A percentile compares a stretch with the other conserved stretches of the same genome.
phyloP scores from a whole-genome alignment of 306 rosid species.

The Leucaena leucocephala region DNA sequence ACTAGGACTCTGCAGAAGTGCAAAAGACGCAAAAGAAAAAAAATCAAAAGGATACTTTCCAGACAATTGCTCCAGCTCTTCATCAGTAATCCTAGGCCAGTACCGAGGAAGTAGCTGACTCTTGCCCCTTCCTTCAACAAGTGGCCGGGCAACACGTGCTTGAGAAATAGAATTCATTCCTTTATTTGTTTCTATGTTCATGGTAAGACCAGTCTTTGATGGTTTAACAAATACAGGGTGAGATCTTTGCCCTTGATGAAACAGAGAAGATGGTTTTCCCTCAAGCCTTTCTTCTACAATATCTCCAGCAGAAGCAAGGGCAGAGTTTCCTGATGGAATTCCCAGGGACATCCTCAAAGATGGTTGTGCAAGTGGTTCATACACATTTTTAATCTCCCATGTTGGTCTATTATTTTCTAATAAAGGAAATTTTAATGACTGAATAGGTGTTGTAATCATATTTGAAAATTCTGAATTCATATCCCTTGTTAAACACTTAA shows the following conservation, averaged over 20 bases:
- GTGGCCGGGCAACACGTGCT: conserved; percentile 85
- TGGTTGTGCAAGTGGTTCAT: conserved; percentile 55
- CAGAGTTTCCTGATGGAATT: conserved; percentile 57
- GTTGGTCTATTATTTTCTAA: conserved; percentile 56
- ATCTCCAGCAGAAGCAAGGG: conserved; percentile 55
- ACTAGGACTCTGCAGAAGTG: conserved; percentile 3
- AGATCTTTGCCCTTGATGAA: conserved; percentile 67
- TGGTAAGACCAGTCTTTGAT: conserved; percentile 46
- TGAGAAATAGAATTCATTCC: conserved; percentile 42
- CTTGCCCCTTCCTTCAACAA: conserved; percentile 92
- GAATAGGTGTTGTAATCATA: conserved; percentile 53
- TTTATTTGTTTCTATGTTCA: conserved; percentile 58
- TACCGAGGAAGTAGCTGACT: conserved; percentile 96
- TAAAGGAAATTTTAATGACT: conserved; percentile 52
- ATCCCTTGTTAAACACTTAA: conserved; percentile 48
- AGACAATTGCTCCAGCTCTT: conserved; percentile 85
- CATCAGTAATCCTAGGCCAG: conserved; percentile 98
- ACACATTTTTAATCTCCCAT: conserved; percentile 59
- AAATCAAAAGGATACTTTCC: conserved; percentile 85
- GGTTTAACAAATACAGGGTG: conserved; percentile 81
- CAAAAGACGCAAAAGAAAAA: conserved; percentile 2
- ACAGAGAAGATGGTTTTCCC: conserved; percentile 59
- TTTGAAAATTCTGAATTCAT: conserved; percentile 57
- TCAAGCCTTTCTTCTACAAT: conserved; percentile 61
- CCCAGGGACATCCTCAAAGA: conserved; percentile 81